phyloP scores from a whole-genome alignment of 108 stramenopile species.

The Seminavis robusta region DNA sequence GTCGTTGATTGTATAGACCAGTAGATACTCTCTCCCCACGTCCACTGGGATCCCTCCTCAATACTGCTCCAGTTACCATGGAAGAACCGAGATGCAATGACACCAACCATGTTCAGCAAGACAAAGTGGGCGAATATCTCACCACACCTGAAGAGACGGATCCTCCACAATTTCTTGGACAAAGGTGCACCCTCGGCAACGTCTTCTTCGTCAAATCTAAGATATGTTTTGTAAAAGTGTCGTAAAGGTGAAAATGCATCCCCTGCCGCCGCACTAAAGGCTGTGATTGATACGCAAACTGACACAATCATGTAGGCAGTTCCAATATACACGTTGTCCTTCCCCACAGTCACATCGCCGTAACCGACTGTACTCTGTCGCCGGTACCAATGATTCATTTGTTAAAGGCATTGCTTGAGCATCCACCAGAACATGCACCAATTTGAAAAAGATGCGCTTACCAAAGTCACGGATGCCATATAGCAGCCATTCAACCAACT shows the following conservation, averaged over 20 bases:
- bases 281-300: constrained; percentile 31
- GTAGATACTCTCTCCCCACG: constrained; percentile 50
- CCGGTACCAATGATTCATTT: no score
- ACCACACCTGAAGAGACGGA: constrained; percentile 8
- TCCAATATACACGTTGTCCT: constrained; percentile 31
- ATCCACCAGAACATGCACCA: no score
- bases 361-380: constrained; percentile 58
- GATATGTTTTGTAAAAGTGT: no score
- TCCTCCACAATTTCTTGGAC: constrained; percentile 22
- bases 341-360: constrained; percentile 35
- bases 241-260: constrained; percentile 18
- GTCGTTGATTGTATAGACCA: constrained; percentile 51
- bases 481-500: no score
- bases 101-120: constrained; percentile 34
- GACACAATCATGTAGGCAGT: constrained; percentile 44
- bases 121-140: constrained; percentile 34
- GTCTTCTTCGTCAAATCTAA: no score
- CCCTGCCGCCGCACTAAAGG: constrained; percentile 28
- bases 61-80: no score
- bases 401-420: no score
- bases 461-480: no score
- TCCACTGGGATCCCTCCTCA: no score
- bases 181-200: no score
- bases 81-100: constrained; percentile 22
- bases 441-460: no score